phyloP scores from a whole-genome alignment of 2,329 filamentous ascomycete species.

The Talaromyces funiculosus region DNA sequence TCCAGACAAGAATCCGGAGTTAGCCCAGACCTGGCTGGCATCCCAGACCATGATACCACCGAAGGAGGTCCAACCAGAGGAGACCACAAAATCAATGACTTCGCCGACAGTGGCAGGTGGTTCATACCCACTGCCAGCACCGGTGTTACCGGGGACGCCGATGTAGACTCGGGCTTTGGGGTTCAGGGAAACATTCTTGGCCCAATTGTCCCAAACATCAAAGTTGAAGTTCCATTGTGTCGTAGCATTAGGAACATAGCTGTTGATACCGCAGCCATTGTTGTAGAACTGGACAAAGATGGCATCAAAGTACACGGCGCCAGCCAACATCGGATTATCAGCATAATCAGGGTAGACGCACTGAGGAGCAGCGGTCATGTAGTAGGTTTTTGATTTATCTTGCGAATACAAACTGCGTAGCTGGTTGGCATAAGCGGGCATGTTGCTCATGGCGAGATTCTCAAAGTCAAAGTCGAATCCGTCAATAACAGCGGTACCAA shows the following conservation, averaged over 20 bases:
- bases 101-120: slow-evolving; percentile 40
- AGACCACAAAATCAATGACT: slow-evolving; percentile 50
- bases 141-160: slow-evolving; percentile 53
- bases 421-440: slow-evolving; percentile 54
- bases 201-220: slow-evolving; percentile 61
- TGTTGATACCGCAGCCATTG: slow-evolving; percentile 59
- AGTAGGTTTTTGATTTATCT: slow-evolving; percentile 49
- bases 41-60: slow-evolving; percentile 68
- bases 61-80: slow-evolving; percentile 49
- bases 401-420: slow-evolving; percentile 53
- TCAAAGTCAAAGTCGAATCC: slow-evolving; percentile 77
- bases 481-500: slow-evolving; percentile 60
- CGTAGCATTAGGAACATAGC: slow-evolving; percentile 42
- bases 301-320: slow-evolving; percentile 53
- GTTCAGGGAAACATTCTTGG: slow-evolving; percentile 52
- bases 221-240: slow-evolving; percentile 57
- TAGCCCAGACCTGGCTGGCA: slow-evolving; percentile 54
- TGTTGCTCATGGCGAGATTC: slow-evolving; percentile 49
- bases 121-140: slow-evolving; percentile 53
- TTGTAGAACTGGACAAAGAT: slow-evolving; percentile 64
- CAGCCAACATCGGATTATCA: slow-evolving; percentile 52
- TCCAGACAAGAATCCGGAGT: slow-evolving; percentile 42
- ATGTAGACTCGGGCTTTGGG: slow-evolving; percentile 56
- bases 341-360: slow-evolving; percentile 61
- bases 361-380: slow-evolving; percentile 62